These are phyloP conservation scores for Schoenoplectus triqueter DNA, from an alignment of 202 grass and related monocot genomes.

Conservation along the genomic window DNA sequence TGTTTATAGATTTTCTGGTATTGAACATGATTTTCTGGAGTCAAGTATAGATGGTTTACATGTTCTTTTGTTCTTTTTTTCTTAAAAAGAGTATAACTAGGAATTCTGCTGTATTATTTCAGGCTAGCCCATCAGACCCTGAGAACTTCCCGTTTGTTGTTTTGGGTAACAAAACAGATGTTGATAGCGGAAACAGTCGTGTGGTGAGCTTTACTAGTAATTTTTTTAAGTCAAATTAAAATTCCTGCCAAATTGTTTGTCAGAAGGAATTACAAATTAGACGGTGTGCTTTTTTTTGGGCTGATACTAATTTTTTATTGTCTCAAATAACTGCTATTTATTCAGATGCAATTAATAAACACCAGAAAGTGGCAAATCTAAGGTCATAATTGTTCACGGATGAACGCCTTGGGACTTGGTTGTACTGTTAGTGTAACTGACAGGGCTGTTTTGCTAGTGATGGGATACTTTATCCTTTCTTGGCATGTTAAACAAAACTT, in stretches of 20 bases:
- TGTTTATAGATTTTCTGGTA: slow-evolving; percentile 23
- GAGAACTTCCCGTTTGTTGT: slow-evolving; percentile 89
- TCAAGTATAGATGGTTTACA: background rate
- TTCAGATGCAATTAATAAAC: background rate
- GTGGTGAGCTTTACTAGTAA: slow-evolving; percentile 51
- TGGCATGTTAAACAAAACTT: background rate
- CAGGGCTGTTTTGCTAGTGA: background rate
- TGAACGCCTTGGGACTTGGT: background rate
- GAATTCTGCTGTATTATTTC: slow-evolving; percentile 34
- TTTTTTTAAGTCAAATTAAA: background rate
- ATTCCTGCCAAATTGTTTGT: background rate
- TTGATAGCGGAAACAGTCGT: slow-evolving; percentile 86
- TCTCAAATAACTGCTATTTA: slow-evolving; percentile 16
- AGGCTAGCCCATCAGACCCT: slow-evolving; percentile 89
- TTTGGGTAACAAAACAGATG: slow-evolving; percentile 84
- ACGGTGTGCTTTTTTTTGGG: background rate
- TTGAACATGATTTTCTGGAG: background rate
- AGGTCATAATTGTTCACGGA: background rate
- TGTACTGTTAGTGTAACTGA: background rate
- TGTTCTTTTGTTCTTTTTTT: background rate
- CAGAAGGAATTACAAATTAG: background rate
- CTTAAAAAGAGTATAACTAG: background rate
- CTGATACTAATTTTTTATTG: background rate
- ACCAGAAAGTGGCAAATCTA: background rate
- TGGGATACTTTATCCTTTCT: background rate